Percentiles rank a stretch among this genome's conserved stretches.
Conservation (phyloP, 345 rosid species). For the Raphanus raphanistrum region DNA sequence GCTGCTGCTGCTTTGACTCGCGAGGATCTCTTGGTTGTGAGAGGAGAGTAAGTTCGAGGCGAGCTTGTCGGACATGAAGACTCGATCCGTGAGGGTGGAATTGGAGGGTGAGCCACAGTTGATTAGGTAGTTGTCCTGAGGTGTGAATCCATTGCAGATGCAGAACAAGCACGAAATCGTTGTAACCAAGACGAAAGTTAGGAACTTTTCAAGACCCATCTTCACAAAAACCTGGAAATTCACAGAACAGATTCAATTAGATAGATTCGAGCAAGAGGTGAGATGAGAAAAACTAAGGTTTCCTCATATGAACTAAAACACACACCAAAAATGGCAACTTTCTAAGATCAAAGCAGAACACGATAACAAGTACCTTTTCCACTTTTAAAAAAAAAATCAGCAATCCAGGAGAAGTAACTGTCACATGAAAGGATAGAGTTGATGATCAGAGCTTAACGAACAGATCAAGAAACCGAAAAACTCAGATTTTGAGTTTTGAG, state of each 20-base stretch:
- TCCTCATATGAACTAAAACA: background rate
- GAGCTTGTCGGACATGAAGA: conserved; percentile 68
- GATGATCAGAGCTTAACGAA: conserved; percentile 16
- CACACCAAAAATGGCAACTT: conserved; percentile 5
- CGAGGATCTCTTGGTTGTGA: conserved; percentile 47
- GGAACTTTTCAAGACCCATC: conserved; percentile 44
- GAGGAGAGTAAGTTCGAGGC: conserved; percentile 61
- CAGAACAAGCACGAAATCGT: conserved; percentile 47
- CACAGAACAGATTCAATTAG: background rate
- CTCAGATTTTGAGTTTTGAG: conserved; percentile 17
- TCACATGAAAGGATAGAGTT: conserved; percentile 24
- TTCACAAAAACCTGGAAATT: conserved; percentile 13
- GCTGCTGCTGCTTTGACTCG: conserved; percentile 12
- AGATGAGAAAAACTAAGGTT: background rate
- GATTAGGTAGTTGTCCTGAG: conserved; percentile 71
- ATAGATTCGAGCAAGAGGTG: conserved; percentile 2
- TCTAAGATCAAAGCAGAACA: background rate
- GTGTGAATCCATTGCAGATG: conserved; percentile 62
- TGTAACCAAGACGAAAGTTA: conserved; percentile 40
- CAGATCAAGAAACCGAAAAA: conserved; percentile 29
- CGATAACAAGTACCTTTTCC: background rate
- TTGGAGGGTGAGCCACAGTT: conserved; percentile 78
- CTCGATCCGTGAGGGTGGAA: conserved; percentile 51
- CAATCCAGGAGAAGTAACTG: conserved; percentile 34
- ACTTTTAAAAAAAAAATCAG: background rate